Base-by-base conservation (phyloP, 495 filamentous ascomycete genomes). In the Aspergillus taichungensis region DNA sequence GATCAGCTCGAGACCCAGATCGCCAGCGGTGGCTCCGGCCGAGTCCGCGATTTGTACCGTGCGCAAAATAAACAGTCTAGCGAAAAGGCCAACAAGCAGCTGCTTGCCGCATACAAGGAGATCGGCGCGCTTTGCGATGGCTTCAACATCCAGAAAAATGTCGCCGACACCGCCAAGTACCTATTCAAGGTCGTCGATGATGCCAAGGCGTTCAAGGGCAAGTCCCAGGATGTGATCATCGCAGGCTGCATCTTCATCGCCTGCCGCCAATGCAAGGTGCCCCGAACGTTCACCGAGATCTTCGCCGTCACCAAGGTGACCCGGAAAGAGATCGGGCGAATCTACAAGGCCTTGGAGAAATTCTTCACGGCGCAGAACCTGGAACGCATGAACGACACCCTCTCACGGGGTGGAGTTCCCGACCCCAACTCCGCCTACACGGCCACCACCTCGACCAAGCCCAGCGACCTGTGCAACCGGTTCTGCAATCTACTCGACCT, bases 161-260 rank as follows among this genome's bases (percentile, higher is more conserved):
- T 89, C 24, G 77, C 84, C 27, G 85, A 95, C 57, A 84, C 84
- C 0, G 87, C 91, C 36, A 96, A 95, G 71, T 86, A 91, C 59
- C 79, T 96, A 37, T 97, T 83, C 76, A 97, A 95, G 75, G 71
- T 88, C 38, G 84, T 90, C 11, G 86, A 96, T 42, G 91, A 97
- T 56, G 83, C 80, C 49, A 91, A 91, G 63, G 78, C 85, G 3
- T 88, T 98, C 72, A 94, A 94, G 71, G 89, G 90, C 55, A 98
- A 97, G 66, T 87, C 88, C 0, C 84, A 88, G 47, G 91, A 97
- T 53, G 88, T 87, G 37, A 82, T 97, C 46, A 90, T 95, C 42
- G 94, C 92, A 7, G 88, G 88, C 2, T 95, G 90, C 63, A 91
- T 98, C 64, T 95, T 97, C 71, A 89, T 97, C 57, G 90, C 92